phyloP scores from a whole-genome alignment of 805 yeast genomes.

The Diddensiella transvaalensis region DNA sequence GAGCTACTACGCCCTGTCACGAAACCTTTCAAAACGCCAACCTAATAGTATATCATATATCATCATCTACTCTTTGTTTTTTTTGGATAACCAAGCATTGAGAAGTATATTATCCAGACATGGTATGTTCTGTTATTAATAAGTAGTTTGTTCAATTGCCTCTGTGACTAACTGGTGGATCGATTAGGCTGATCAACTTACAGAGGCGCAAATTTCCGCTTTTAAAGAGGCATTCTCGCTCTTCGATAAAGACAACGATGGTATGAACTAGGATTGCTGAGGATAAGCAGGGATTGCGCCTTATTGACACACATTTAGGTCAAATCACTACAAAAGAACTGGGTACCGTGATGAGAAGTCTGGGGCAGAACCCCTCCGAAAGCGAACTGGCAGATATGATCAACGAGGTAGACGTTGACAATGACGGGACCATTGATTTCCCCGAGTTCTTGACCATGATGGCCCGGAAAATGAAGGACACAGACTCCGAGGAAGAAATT shows the following conservation, averaged over 20 bases:
- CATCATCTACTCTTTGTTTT: too few relatives aligned
- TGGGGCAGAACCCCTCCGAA: slow-evolving; percentile 96
- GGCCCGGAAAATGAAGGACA: slow-evolving; percentile 93
- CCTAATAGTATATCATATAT: too few relatives aligned
- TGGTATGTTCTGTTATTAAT: too few relatives aligned
- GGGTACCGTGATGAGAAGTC: slow-evolving; percentile 98
- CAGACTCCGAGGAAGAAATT: slow-evolving; percentile 95
- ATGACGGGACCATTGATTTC: slow-evolving; percentile 84
- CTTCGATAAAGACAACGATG: slow-evolving; percentile 95
- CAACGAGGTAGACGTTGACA: slow-evolving; percentile 94
- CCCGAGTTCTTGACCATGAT: slow-evolving; percentile 79
- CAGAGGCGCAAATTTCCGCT: slow-evolving; percentile 94
- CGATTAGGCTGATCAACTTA: slow-evolving; percentile 68
- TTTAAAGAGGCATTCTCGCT: slow-evolving; percentile 97
- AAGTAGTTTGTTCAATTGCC: not conserved
- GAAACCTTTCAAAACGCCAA: too few relatives aligned
- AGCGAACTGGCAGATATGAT: slow-evolving; percentile 94
- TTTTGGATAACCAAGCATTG: too few relatives aligned
- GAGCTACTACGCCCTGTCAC: too few relatives aligned
- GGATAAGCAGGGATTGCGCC: not conserved
- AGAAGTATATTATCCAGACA: too few relatives aligned
- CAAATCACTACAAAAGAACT: slow-evolving; percentile 92
- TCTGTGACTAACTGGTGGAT: not conserved
- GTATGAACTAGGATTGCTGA: slow-evolving; percentile 34
- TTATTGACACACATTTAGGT: too few relatives aligned